These are phyloP conservation scores for Posidonia australis DNA, from an alignment of 106 monocot genomes.

Conservation along the genomic window DNA sequence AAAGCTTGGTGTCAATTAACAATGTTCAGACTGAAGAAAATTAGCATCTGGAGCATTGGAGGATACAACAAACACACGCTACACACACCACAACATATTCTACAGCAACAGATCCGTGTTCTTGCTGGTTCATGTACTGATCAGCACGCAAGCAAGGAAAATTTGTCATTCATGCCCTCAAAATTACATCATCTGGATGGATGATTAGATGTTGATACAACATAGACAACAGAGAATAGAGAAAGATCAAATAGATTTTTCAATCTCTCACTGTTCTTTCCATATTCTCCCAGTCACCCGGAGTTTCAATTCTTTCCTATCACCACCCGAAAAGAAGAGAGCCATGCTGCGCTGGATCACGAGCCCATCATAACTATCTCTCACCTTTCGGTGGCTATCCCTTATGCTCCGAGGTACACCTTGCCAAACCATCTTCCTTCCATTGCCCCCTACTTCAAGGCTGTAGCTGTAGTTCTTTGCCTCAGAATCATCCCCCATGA, in stretches of 20 bases:
- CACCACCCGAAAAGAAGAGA: constrained; percentile 2
- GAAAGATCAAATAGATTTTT: not conserved
- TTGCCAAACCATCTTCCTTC: constrained; percentile 15
- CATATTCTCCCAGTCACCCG: constrained; percentile 4
- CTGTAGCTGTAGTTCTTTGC: constrained; percentile 16
- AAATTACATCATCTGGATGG: too few species aligned
- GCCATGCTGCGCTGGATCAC: constrained; percentile 1
- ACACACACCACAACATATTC: too few species aligned
- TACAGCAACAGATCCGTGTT: too few species aligned
- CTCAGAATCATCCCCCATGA: constrained; percentile 11
- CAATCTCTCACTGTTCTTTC: constrained; percentile 5
- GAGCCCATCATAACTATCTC: constrained; percentile 3
- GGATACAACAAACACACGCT: too few species aligned
- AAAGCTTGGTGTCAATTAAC: too few species aligned
- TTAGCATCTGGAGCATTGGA: too few species aligned
- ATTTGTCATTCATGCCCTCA: too few species aligned
- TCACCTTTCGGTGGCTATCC: constrained; percentile 6
- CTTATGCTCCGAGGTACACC: constrained; percentile 12
- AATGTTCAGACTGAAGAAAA: too few species aligned
- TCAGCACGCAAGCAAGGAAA: too few species aligned
- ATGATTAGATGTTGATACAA: too few species aligned
- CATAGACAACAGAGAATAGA: not conserved
- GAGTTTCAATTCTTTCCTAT: constrained; percentile 3
- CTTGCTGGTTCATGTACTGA: too few species aligned
- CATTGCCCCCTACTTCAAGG: constrained; percentile 14